Conservation (phyloP, 306 rosid genomes). For the Hippophae gyantsensis region DNA sequence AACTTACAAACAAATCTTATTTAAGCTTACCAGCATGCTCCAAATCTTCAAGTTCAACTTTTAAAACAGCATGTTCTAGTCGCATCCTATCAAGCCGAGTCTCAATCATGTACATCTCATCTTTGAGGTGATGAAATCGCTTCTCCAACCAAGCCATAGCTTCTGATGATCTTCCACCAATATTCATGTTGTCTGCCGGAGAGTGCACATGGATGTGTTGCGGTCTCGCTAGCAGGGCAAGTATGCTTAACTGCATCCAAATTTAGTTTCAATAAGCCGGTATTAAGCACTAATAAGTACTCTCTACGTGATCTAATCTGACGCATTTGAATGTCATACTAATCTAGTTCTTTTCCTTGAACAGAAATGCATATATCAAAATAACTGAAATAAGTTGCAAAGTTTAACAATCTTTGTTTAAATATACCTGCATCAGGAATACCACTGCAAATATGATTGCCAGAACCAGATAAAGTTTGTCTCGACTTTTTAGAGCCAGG, state of each 20-base stretch:
- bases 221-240: conserved; percentile 63
- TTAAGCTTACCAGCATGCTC: conserved; percentile 25
- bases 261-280: no score
- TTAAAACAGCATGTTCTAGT: conserved; percentile 55
- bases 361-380: not conserved
- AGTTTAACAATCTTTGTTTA: conserved; percentile 5
- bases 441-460: conserved; percentile 54
- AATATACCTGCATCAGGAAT: conserved; percentile 82
- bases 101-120: conserved; percentile 87
- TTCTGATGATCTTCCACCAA: conserved; percentile 41
- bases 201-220: conserved; percentile 66
- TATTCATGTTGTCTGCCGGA: conserved; percentile 33
- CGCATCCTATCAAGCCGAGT: conserved; percentile 78
- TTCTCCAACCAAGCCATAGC: conserved; percentile 71
- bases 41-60: conserved; percentile 54
- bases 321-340: no score
- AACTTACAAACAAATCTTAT: not conserved
- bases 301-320: no score
- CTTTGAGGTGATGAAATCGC: conserved; percentile 77
- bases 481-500: conserved; percentile 51
- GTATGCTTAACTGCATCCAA: conserved; percentile 78
- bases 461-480: conserved; percentile 46
- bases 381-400: not conserved
- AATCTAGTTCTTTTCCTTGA: no score
- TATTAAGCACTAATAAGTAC: no score